Conservation (phyloP, 179 eudicot species). For the Spinacia oleracea region DNA sequence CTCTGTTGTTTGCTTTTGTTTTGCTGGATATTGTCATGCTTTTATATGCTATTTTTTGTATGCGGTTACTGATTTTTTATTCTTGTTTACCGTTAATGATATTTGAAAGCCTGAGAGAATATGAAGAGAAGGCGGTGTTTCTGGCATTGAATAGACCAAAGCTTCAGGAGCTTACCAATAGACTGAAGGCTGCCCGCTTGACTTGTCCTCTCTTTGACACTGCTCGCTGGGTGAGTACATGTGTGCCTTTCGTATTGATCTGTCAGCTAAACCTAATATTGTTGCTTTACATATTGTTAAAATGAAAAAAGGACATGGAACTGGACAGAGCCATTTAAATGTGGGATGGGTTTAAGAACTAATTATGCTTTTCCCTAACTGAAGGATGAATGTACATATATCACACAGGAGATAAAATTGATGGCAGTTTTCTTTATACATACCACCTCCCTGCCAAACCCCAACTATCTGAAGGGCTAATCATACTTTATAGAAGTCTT, state of each 20-base stretch:
- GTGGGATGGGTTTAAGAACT: neutral
- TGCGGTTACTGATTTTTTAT: constrained; percentile 18
- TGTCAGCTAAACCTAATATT: neutral
- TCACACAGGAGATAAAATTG: neutral
- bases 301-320: neutral
- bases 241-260: neutral
- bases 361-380: neutral
- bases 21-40: neutral
- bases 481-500: neutral
- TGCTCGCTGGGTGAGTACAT: constrained; percentile 80
- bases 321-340: neutral
- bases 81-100: constrained; percentile 7
- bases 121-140: constrained; percentile 87
- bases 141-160: constrained; percentile 73
- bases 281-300: neutral
- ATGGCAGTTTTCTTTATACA: neutral
- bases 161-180: constrained; percentile 74
- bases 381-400: neutral
- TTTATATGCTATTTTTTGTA: neutral
- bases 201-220: constrained; percentile 96
- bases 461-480: neutral
- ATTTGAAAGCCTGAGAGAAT: constrained; percentile 67
- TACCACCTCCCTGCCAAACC: too few species aligned
- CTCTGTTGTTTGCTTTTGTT: neutral
- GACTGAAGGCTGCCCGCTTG: constrained; percentile 79